These are phyloP conservation scores for Epichloe gansuensis DNA, from an alignment of 2,329 filamentous ascomycete genomes.

Conservation along the genomic window DNA sequence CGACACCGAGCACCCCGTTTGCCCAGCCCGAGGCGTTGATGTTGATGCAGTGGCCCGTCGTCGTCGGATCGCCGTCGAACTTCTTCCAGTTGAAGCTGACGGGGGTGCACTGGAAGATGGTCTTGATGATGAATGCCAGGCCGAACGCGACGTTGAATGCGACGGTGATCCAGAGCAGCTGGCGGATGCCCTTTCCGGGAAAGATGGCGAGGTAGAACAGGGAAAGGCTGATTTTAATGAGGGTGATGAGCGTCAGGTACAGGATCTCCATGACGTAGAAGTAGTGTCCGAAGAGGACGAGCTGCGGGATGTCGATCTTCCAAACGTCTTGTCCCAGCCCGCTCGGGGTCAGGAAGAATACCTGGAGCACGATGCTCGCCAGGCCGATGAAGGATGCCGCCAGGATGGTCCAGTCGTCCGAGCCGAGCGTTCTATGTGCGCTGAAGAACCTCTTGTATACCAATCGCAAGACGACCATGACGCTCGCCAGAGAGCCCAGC, in stretches of 20 bases:
- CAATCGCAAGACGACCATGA: slow-evolving; percentile 23
- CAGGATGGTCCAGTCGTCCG: slow-evolving; percentile 20
- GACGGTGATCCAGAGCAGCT: slow-evolving; percentile 24
- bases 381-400: slow-evolving; percentile 12
- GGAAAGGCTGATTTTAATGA: slow-evolving; percentile 33
- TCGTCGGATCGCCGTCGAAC: slow-evolving; percentile 25
- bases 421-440: slow-evolving; percentile 15
- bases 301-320: slow-evolving; percentile 23
- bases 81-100: slow-evolving; percentile 32
- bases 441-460: slow-evolving; percentile 15
- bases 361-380: slow-evolving; percentile 13
- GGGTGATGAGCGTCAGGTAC: slow-evolving; percentile 28
- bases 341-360: slow-evolving; percentile 14
- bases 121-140: slow-evolving; percentile 23
- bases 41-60: slow-evolving; percentile 30
- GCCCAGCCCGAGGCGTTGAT: slow-evolving; percentile 32
- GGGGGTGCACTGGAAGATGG: slow-evolving; percentile 32
- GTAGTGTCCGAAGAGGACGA: slow-evolving; percentile 26
- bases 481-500: slow-evolving; percentile 18
- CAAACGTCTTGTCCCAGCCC: slow-evolving; percentile 32
- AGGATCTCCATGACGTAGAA: slow-evolving; percentile 26
- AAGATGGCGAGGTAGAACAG: slow-evolving; percentile 38
- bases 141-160: slow-evolving; percentile 23
- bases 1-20: slow-evolving; percentile 33
- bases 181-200: slow-evolving; percentile 19